Percentiles rank a stretch among this genome's conserved stretches.
Evolutionary conservation across 83 land plant genomes (phyloP).

Genomic region (Picea abies): DNA sequence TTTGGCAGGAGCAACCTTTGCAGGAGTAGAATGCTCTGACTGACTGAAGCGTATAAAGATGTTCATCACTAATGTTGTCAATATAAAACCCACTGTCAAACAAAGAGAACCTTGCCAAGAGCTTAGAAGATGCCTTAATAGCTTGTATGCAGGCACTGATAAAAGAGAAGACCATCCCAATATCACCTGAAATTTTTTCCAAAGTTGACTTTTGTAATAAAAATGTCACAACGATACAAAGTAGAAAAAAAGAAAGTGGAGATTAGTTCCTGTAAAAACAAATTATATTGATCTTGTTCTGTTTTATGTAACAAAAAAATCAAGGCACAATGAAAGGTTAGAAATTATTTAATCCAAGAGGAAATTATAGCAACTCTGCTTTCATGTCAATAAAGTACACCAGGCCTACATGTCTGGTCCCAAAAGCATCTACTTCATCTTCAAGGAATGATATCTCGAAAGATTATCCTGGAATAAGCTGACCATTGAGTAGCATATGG

Average conservation of each 20-base stretch:
- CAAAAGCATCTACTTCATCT: not conserved
- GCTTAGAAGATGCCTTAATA: slow-evolving; percentile 38
- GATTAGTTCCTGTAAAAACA: not conserved
- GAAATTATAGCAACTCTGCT: not conserved
- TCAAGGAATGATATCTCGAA: not conserved
- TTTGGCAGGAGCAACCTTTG: slow-evolving; percentile 43
- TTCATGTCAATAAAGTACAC: not conserved
- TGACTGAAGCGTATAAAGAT: slow-evolving; percentile 58
- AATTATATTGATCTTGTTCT: not conserved
- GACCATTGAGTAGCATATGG: not conserved
- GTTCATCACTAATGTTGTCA: slow-evolving; percentile 62
- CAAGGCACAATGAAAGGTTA: not conserved
- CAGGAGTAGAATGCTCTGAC: slow-evolving; percentile 73
- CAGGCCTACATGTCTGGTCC: not conserved
- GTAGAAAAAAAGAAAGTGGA: not conserved
- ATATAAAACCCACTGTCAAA: slow-evolving; percentile 30
- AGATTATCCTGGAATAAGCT: not conserved
- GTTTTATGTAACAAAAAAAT: not conserved
- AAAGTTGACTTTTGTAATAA: not conserved
- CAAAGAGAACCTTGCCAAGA: slow-evolving; percentile 70
- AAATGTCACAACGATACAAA: not conserved
- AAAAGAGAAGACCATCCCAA: slow-evolving; percentile 13
- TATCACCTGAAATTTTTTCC: not conserved
- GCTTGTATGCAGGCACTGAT: slow-evolving; percentile 3
- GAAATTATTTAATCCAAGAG: not conserved